Evolutionary conservation across 106 monocot species (phyloP), one percentile per base, ranked within the genome.

Genomic region (Amphibolis antarctica): DNA sequence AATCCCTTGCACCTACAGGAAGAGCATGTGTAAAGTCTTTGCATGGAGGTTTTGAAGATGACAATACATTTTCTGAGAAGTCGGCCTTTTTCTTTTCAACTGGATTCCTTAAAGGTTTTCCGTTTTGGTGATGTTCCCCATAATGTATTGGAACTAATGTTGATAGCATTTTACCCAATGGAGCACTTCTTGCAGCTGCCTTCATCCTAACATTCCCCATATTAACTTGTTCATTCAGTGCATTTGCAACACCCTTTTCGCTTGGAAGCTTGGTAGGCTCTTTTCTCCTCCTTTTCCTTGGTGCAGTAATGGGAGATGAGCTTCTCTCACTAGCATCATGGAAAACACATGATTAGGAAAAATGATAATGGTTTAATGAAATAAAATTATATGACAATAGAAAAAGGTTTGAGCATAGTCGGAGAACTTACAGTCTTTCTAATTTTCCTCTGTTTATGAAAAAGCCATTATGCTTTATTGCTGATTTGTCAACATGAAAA

Each of bases 361-460:
- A 36, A 61, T n/a, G 19, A 61, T 17, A 20, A 44, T 21, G 0
- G n/a, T 43, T 61, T 42, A 6, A 2, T 27, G 9, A n/a, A 15
- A 28, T 12, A 12, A 15, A 58, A 7, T 25, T 56, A 13, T 28
- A 24, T 23, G 28, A 17, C 12, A n/a, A 28, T 28, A 61, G 10
- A 4, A 57, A 43, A 20, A 43, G 27, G 20, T n/a, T 23, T 15
- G 46, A 46, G n/a, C 24, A 46, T 44, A 7, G 22, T 43, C 15
- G 42, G 21, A 24, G 42, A 69, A 17, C 47, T 59, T 69, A 58
- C 69, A 46, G n/a, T 28, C 42, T 58, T 44, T 69, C 59, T 23
- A 99, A 75, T 66, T 91, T 82, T 46, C 98, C 98, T 81, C 83
- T 99, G 46, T 99, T 91, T 36, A 99, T 78, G 85, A 88, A 99